phyloP scores from a whole-genome alignment of 2,329 filamentous ascomycete genomes.

The Fusarium fracticaudum region DNA sequence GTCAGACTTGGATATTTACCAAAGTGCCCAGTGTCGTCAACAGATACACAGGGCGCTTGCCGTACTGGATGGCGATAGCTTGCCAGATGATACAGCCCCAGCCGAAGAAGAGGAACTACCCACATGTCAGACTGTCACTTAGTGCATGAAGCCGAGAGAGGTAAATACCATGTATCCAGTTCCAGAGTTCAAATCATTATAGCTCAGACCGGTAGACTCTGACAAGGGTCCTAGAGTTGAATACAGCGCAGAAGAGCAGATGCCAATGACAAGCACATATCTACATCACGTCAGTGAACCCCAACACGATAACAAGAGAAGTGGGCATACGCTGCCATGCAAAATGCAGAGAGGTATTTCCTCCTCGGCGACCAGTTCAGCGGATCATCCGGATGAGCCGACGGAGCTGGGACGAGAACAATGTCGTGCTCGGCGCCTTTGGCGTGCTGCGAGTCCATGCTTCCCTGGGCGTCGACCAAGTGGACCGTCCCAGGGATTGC shows the following conservation, averaged over 20 bases:
- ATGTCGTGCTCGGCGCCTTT: not conserved
- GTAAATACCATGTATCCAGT: not conserved
- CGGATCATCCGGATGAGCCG: not conserved
- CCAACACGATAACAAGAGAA: not conserved
- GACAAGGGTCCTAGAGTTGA: not conserved
- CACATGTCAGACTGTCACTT: not conserved
- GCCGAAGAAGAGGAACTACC: not conserved
- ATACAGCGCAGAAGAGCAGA: not conserved
- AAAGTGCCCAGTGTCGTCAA: not conserved
- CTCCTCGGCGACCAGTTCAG: not conserved
- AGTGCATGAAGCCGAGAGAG: rapidly evolving
- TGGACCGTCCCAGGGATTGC: not conserved
- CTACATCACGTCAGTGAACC: not conserved
- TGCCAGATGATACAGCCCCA: not conserved
- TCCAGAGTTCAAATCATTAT: not conserved
- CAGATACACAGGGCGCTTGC: rapidly evolving
- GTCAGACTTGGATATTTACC: rapidly evolving
- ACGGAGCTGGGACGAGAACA: not conserved
- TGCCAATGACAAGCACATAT: not conserved
- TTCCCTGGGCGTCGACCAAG: not conserved
- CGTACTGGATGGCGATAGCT: not conserved
- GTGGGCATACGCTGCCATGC: not conserved
- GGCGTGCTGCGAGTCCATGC: not conserved
- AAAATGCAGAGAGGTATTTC: not conserved
- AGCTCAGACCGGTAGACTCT: not conserved